Percentiles rank a stretch among this genome's conserved stretches.
These are phyloP conservation scores for Schwanniomyces pseudopolymorphus DNA, from an alignment of 805 yeast genomes.

Conservation along the genomic window DNA sequence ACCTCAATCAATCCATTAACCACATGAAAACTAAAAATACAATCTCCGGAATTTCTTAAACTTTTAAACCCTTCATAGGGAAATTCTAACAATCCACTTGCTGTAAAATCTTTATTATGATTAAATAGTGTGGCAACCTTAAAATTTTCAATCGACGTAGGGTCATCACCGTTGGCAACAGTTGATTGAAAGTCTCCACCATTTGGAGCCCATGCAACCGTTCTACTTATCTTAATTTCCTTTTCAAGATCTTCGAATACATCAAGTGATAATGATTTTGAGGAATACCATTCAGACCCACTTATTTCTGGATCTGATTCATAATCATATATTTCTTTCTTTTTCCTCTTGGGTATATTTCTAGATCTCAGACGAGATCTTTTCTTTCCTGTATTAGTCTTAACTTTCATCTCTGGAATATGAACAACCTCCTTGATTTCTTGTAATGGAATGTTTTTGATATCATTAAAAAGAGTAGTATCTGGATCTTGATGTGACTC, in stretches of 20 bases:
- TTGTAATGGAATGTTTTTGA: conserved; percentile 46
- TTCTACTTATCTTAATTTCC: conserved; percentile 21
- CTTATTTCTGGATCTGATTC: conserved; percentile 40
- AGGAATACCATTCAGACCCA: conserved; percentile 55
- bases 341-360: conserved; percentile 9
- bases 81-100: conserved; percentile 70
- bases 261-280: conserved; percentile 42
- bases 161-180: conserved; percentile 37
- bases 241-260: conserved; percentile 50
- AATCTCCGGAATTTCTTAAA: conserved; percentile 59
- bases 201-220: conserved; percentile 67
- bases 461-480: conserved; percentile 33
- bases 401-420: conserved; percentile 29
- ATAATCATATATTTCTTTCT: conserved; percentile 21
- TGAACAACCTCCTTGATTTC: conserved; percentile 61
- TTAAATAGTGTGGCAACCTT: conserved; percentile 65
- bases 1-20: conserved; percentile 71
- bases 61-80: conserved; percentile 64
- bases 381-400: conserved; percentile 8
- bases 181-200: conserved; percentile 44
- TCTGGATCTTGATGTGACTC: conserved; percentile 42
- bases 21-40: conserved; percentile 73
- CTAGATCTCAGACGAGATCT: conserved; percentile 19
- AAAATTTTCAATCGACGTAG: conserved; percentile 42
- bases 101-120: conserved; percentile 60